A percentile compares a stretch with the other conserved stretches of the same genome.
Evolutionary conservation across 208 protist species (phyloP).

Genomic region (Wallacemonas sp.): DNA sequence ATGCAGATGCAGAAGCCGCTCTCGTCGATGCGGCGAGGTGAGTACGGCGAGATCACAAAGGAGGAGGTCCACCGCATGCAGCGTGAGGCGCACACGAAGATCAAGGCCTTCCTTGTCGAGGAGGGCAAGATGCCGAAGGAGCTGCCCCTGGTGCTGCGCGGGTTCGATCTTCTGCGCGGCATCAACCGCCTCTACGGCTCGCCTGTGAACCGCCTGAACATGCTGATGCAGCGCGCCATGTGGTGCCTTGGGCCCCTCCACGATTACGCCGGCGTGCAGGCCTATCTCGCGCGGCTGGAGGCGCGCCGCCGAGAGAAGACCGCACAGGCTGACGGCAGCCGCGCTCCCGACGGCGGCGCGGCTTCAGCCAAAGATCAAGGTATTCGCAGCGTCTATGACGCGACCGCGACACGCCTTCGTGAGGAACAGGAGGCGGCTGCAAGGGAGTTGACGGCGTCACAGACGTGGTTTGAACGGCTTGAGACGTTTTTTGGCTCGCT

Average conservation of each 20-base stretch:
- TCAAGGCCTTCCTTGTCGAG: slow-evolving; percentile 51
- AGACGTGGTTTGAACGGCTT: slow-evolving; percentile 5
- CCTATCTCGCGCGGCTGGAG: slow-evolving; percentile 45
- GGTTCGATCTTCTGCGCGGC: slow-evolving; percentile 80
- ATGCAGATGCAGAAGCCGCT: slow-evolving; percentile 81
- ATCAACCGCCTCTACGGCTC: slow-evolving; percentile 82
- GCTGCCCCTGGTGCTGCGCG: slow-evolving; percentile 67
- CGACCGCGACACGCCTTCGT: slow-evolving; percentile 25
- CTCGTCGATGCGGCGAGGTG: slow-evolving; percentile 42
- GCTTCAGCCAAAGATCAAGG: not conserved
- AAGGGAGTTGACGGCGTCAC: slow-evolving; percentile 28
- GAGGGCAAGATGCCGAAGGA: slow-evolving; percentile 68
- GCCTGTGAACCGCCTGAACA: slow-evolving; percentile 78
- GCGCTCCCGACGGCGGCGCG: not conserved
- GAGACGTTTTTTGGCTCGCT: slow-evolving; percentile 16
- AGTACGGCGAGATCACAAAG: slow-evolving; percentile 61
- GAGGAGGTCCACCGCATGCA: slow-evolving; percentile 72
- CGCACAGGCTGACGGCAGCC: no score
- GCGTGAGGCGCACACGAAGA: slow-evolving; percentile 30
- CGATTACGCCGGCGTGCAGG: slow-evolving; percentile 55
- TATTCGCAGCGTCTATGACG: slow-evolving; percentile 53
- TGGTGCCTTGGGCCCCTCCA: slow-evolving; percentile 54
- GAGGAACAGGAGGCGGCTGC: slow-evolving; percentile 38
- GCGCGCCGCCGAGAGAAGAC: slow-evolving; percentile 11
- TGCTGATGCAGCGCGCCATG: slow-evolving; percentile 69